Conservation (phyloP, 805 yeast genomes). For the Saturnispora quitensis region DNA sequence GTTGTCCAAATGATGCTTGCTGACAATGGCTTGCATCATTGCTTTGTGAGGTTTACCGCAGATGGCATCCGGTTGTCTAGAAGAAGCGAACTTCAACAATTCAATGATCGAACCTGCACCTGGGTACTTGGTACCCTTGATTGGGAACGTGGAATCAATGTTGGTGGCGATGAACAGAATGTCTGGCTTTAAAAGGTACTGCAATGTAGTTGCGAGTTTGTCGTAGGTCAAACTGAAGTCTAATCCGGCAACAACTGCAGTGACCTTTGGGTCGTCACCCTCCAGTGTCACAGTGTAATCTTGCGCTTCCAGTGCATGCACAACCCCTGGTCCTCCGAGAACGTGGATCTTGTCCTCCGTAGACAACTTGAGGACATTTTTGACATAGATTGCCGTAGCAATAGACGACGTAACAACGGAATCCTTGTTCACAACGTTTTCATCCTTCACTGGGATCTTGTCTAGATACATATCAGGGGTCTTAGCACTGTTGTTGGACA, state of each 20-base stretch:
- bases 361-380: conserved; percentile 65
- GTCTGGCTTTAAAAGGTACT: conserved; percentile 58
- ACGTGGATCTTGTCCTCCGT: conserved; percentile 78
- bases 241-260: conserved; percentile 85
- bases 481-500: conserved; percentile 92
- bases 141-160: conserved; percentile 90
- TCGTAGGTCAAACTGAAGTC: conserved; percentile 72
- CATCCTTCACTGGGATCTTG: conserved; percentile 50
- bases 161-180: conserved; percentile 85
- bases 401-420: conserved; percentile 90
- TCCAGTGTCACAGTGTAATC: conserved; percentile 75
- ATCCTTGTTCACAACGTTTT: conserved; percentile 26
- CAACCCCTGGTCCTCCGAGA: conserved; percentile 81
- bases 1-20: conserved; percentile 48
- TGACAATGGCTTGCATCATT: conserved; percentile 85
- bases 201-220: conserved; percentile 72
- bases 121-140: conserved; percentile 74
- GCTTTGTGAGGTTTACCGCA: conserved; percentile 89
- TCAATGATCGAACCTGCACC: conserved; percentile 94
- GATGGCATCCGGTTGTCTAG: conserved; percentile 63
- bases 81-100: conserved; percentile 62
- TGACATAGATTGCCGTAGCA: conserved; percentile 81
- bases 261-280: conserved; percentile 62
- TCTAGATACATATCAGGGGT: conserved; percentile 67
- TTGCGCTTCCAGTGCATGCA: conserved; percentile 61